Evolutionary conservation across 129 eudicot species (phyloP), one percentile per base, ranked within the genome.

Genomic region (Rutidosis leptorrhynchoides): DNA sequence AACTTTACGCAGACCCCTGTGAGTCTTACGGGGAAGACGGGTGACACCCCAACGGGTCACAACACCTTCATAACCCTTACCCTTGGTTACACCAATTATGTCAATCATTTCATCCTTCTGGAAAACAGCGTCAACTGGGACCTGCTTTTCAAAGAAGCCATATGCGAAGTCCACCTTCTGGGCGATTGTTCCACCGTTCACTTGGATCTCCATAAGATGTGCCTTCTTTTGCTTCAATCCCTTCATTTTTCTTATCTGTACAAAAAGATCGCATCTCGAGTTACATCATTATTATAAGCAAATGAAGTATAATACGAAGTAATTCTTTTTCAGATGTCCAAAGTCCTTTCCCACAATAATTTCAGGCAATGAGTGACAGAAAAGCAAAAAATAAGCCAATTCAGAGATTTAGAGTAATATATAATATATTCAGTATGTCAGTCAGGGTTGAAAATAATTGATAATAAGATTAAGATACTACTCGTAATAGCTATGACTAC

Each of bases 1-100:
- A 65, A 86, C 95, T 75, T 86, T 86, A 45, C 89, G 89, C 51
- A 86, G 86, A 73, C 95, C 95, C 45, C 95, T 82, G 82, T 83
- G 89, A 40, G 95, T 86, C 83, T 86, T 86, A 5, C 95, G 84
- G 15, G 94, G 84, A 24, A 83, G 79, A 28, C 88, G 84, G 21
- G 94, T 86, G 3, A 86, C 94, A 55, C 94, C 94, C 94, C 94
- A 86, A 68, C 94, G 89, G 49, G 94, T 86, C n/a, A 86, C 94
- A 0, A 86, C 95, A 78, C 95, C 95, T 68, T 86, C 95, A 24
- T 83, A 86, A 55, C 95, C 95, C 68, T 86, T 86, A 65, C 95
- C 95, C 70, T 83, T 86, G n/a, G 95, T 86, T 1, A 86, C 88
- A 25, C 88, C 88, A 58, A 83, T 83, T 11, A 83, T 80, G 72